Evolutionary conservation across 805 yeast genomes (phyloP), one percentile per base, ranked within the genome.

Genomic region (Saccharomyces cerevisiae): DNA sequence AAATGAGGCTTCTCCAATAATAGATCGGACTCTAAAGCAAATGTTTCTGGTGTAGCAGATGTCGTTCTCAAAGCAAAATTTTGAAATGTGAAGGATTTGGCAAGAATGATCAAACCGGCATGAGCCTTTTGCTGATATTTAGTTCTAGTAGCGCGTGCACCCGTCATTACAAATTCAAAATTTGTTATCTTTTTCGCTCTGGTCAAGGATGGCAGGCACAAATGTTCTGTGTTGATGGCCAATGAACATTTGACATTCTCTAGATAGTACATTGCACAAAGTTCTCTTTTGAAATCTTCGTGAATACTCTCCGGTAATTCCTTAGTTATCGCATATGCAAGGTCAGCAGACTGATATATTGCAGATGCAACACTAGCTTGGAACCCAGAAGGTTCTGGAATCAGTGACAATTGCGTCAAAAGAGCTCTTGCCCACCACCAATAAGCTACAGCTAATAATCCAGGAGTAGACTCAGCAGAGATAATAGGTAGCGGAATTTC

Each of bases 121-220:
- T 85, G 79, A n/a, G 84, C 81, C 32, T 75, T 77, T 49, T 77
- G 77, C 71, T 92, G 98, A 67, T 75, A 88, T 68, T 87, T 87
- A 3, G 98, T 92, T 65, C 94, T 77, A 66, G 83, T 85, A 9
- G 96, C 97, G 61, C 83, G 83, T 53, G 94, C 87, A 60, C 98
- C 98, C 1, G 97, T 87, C 48, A 92, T 71, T 0, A 84, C 79
- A 59, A 84, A 79, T 50, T 79, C 73, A 49, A 89, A 76, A 1
- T 81, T 78, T 0, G 90, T 81, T 10, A 85, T 65, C 13, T 78
- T 76, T 47, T 81, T 78, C 1, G 84, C 88, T 57, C 77, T 78
- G 1, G 73, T 69, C 56, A 87, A 71, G 4, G 81, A 75, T 6
- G 83, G 81, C 24, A 77, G 69, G 1, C 85, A 76, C 32, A 83